Percentiles rank a stretch among this genome's conserved stretches.
Evolutionary conservation across 768 basidiomycete genomes (phyloP).

Genomic region (Amanita rubescens): DNA sequence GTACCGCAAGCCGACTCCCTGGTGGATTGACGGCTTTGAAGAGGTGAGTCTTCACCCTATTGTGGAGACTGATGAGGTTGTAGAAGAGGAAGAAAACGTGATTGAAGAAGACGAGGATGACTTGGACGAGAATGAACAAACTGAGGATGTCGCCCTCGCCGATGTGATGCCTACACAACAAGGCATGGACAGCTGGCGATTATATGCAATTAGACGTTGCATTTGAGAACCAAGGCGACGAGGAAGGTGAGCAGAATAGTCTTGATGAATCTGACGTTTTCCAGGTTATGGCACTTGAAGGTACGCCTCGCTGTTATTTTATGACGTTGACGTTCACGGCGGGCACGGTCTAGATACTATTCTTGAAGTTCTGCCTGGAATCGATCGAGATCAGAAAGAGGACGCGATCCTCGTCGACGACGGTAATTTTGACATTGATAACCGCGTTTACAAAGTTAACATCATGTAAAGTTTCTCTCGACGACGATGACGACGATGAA

Average conservation of each 20-base stretch:
- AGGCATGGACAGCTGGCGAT: background rate
- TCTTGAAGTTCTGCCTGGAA: background rate
- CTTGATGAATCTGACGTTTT: background rate
- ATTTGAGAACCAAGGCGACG: background rate
- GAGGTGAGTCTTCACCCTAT: background rate
- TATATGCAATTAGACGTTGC: background rate
- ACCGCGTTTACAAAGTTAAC: background rate
- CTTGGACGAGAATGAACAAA: background rate
- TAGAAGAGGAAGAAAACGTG: background rate
- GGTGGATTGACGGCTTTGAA: background rate
- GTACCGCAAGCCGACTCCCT: constrained; percentile 3
- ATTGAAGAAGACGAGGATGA: background rate
- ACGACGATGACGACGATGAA: background rate
- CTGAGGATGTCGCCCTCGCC: background rate
- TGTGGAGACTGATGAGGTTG: background rate
- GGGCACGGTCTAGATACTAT: background rate
- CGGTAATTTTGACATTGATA: background rate
- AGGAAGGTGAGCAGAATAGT: background rate
- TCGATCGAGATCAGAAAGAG: background rate
- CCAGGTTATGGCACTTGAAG: background rate
- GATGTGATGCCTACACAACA: background rate
- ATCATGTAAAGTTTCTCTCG: background rate
- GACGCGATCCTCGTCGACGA: background rate
- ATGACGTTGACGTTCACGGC: background rate
- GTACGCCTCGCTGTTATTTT: background rate